Conservation (phyloP, 1,139 yeast species). For the Yamadazyma buinensis region DNA sequence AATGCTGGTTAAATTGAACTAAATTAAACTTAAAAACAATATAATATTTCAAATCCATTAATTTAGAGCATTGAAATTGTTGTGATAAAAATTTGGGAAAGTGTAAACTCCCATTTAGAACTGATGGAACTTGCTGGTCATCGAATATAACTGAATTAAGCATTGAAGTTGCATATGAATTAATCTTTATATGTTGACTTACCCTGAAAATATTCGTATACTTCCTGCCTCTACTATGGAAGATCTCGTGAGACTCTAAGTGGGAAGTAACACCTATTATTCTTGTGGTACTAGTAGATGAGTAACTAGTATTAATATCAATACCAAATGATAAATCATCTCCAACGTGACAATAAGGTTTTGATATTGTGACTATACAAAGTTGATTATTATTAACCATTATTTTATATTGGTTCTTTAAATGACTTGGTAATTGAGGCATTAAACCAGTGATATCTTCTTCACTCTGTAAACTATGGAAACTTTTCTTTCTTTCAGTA, state of each 20-base stretch:
- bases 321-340: conserved; percentile 44
- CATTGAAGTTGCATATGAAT: conserved; percentile 32
- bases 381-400: conserved; percentile 30
- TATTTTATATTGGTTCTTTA: conserved; percentile 38
- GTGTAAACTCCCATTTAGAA: conserved; percentile 26
- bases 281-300: conserved; percentile 15
- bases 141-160: conserved; percentile 12
- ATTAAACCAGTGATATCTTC: conserved; percentile 15
- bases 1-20: conserved; percentile 18
- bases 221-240: conserved; percentile 19
- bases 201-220: conserved; percentile 32
- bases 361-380: conserved; percentile 33
- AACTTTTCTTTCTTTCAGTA: conserved; percentile 27
- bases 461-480: conserved; percentile 14
- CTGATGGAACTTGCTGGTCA: conserved; percentile 9
- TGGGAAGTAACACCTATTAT: conserved; percentile 33
- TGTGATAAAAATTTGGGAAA: conserved; percentile 31
- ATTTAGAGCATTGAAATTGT: conserved; percentile 35
- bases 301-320: conserved; percentile 14
- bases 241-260: conserved; percentile 40
- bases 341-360: conserved; percentile 46
- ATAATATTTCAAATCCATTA: conserved; percentile 37
- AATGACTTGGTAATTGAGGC: conserved; percentile 29
- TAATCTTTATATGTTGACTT: conserved; percentile 34
- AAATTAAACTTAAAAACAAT: conserved; percentile 39